These are phyloP conservation scores for Colletotrichum sojae DNA, from an alignment of 2,329 filamentous ascomycete species.

Conservation along the genomic window DNA sequence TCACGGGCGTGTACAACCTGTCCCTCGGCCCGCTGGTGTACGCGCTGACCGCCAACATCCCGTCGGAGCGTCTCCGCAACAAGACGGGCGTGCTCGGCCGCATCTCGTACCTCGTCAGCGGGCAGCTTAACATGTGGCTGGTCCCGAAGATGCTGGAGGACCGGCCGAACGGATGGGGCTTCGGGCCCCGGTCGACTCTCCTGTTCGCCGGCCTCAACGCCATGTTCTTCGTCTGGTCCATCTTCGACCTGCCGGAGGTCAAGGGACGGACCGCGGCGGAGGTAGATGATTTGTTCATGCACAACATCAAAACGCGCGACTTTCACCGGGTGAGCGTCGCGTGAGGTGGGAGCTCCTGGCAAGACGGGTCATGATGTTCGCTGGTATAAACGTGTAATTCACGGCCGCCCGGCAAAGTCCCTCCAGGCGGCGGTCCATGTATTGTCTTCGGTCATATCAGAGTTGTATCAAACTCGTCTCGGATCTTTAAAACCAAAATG, in stretches of 20 bases:
- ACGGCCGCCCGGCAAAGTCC: no score
- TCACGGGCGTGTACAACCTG: constrained; percentile 58
- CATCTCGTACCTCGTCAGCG: constrained; percentile 37
- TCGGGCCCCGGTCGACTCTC: constrained; percentile 41
- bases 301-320: constrained; percentile 42
- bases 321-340: constrained; percentile 24
- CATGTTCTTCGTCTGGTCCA: constrained; percentile 43
- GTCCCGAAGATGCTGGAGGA: constrained; percentile 43
- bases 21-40: constrained; percentile 57
- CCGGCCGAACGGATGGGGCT: constrained; percentile 41
- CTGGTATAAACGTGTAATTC: no score
- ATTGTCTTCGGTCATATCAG: no score
- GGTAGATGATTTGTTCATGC: constrained; percentile 45
- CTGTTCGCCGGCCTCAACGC: constrained; percentile 41
- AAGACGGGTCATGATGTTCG: neutral
- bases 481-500: no score
- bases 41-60: constrained; percentile 59
- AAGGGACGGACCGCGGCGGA: constrained; percentile 43
- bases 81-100: constrained; percentile 44
- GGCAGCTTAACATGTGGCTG: constrained; percentile 43
- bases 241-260: constrained; percentile 44
- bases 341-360: neutral
- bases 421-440: no score
- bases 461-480: no score
- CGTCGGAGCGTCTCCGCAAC: constrained; percentile 44